Conservation (phyloP, 2,329 filamentous ascomycete genomes). For the Emergomyces pasteurianus region DNA sequence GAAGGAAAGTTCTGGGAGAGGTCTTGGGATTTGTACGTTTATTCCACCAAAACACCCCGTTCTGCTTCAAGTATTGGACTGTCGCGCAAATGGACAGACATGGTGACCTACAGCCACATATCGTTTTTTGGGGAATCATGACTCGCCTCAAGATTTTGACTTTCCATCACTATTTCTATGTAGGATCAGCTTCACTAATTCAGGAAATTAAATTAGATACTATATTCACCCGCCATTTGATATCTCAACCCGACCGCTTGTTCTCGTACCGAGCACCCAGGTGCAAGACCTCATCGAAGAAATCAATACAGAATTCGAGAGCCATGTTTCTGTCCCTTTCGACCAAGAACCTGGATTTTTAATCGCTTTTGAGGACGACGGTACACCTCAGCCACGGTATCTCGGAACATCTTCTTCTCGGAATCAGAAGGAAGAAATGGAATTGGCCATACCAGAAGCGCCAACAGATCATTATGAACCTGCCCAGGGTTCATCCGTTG, state of each 20-base stretch:
- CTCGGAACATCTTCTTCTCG: conserved; percentile 46
- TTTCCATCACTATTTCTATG: neutral
- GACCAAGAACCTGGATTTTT: conserved; percentile 44
- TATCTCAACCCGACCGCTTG: conserved; percentile 40
- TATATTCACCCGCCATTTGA: conserved; percentile 48
- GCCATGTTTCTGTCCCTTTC: conserved; percentile 47
- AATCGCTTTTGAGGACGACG: conserved; percentile 48
- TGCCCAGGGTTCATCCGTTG: conserved; percentile 15
- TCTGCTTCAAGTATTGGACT: neutral
- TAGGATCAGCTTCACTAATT: conserved; percentile 8
- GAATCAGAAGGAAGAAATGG: conserved; percentile 28
- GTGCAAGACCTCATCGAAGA: conserved; percentile 51
- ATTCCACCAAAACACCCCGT: neutral
- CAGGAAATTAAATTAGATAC: conserved; percentile 39
- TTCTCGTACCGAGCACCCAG: conserved; percentile 58
- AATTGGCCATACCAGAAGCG: conserved; percentile 22
- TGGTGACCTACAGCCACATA: too few relatives aligned
- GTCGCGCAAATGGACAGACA: neutral
- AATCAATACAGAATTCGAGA: conserved; percentile 46
- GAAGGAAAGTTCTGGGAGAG: conserved; percentile 39
- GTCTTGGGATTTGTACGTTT: conserved; percentile 64
- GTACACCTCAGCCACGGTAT: conserved; percentile 54
- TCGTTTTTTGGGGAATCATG: neutral
- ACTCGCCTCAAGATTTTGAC: neutral
- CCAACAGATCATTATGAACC: conserved; percentile 13